phyloP scores from a whole-genome alignment of 164 flowering plant genomes.

The Nymphaea colorata region DNA sequence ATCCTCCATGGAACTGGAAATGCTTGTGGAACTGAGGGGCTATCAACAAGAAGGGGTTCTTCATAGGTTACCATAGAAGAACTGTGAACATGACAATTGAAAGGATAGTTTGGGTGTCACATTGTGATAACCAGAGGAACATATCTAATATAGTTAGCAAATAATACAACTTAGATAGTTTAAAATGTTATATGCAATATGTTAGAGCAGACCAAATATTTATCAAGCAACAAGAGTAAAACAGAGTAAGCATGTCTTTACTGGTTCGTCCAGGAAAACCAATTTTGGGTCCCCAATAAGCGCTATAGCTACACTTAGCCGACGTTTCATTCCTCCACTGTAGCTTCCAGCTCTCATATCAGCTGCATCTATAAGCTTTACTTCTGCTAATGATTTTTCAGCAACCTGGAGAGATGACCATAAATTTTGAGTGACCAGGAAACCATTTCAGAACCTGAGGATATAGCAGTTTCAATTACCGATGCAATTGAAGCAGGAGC shows the following conservation, averaged over 20 bases:
- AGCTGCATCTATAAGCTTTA: slow-evolving; percentile 54
- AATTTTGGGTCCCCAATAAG: slow-evolving; percentile 68
- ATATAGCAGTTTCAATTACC: slow-evolving; percentile 24
- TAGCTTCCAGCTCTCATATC: slow-evolving; percentile 80
- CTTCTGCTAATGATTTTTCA: slow-evolving; percentile 64
- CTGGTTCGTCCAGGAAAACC: slow-evolving; percentile 68
- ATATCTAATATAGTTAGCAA: no score
- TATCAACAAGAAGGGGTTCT: no score
- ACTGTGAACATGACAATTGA: no score
- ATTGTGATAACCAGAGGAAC: no score
- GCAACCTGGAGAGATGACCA: slow-evolving; percentile 30
- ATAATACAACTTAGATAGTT: no score
- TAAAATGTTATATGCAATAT: no score
- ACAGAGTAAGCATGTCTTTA: slow-evolving; percentile 7
- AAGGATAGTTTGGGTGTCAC: no score
- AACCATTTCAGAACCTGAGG: slow-evolving; percentile 1
- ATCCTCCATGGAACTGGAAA: no score
- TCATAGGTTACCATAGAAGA: no score
- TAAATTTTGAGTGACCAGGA: background rate
- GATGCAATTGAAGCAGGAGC: slow-evolving; percentile 45
- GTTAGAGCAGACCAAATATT: no score
- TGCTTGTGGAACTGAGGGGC: no score
- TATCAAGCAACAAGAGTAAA: no score
- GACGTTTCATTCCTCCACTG: slow-evolving; percentile 98
- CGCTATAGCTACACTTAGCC: slow-evolving; percentile 72